Evolutionary conservation across 257 asterid species (phyloP), one percentile per base, ranked within the genome.

Genomic region (Fraxinus americana): DNA sequence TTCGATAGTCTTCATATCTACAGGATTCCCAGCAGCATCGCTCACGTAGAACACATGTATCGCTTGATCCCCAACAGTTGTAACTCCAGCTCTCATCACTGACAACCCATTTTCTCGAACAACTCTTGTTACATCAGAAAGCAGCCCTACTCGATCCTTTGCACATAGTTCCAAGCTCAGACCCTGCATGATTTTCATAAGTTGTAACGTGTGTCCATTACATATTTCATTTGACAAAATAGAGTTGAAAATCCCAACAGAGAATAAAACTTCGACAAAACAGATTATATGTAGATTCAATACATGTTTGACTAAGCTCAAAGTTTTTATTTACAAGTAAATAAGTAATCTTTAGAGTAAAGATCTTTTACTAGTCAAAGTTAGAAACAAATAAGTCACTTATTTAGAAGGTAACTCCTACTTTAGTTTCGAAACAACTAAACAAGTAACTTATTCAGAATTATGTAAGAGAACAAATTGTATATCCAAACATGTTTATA

Each of bases 81-180:
- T 81, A 14, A 95, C 94, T 0, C 97, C 97, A 41, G 98, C 99
- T 81, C 99, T 88, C 12, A 90, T 90, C 19, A 95, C 99, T 2
- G 95, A 88, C 6, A 95, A 92, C 52, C 98, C 97, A 21, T 91
- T 85, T 80, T 95, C 99, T 78, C 97, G 84, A 8, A 95, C 91
- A 68, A 95, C 85, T 83, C 99, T 87, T n/a, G 98, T 95, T 23
- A 91, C 98, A 75, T 95, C 96, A 1, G 97, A 93, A 69, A 95
- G 94, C 68, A 95, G 85, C 2, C 98, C 99, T 23, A 95, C 96
- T 29, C 98, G 88, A 82, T 95, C 99, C 86, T 92, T 93, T 48
- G 99, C 97, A 25, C 99, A 87, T 41, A 95, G 85, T 81, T 95
- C 98, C 79, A 92, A 82, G 83, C 96, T 90, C 68, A 91, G 84